Conservation (phyloP, 805 yeast species). For the Metschnikowia matae region DNA sequence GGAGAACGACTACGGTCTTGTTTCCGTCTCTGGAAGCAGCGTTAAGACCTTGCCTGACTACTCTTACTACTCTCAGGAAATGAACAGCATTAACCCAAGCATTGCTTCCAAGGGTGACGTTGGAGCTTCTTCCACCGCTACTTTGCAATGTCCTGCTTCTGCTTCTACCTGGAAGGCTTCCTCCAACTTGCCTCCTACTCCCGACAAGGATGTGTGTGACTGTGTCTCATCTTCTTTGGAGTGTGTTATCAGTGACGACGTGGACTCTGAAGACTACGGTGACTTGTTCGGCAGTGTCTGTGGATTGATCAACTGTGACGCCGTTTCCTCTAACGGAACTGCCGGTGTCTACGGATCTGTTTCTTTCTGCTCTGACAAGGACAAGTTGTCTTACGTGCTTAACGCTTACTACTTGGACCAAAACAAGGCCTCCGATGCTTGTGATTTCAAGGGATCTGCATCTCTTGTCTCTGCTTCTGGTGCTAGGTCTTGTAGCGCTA, state of each 20-base stretch:
- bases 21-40: conserved; percentile 44
- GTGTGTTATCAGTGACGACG: conserved; percentile 60
- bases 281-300: conserved; percentile 59
- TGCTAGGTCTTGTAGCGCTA: conserved; percentile 30
- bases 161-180: conserved; percentile 60
- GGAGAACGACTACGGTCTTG: conserved; percentile 77
- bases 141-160: conserved; percentile 59
- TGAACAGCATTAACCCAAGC: conserved; percentile 43
- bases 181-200: conserved; percentile 74
- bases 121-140: conserved; percentile 24
- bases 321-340: conserved; percentile 58
- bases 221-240: conserved; percentile 53
- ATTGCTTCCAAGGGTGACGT: conserved; percentile 21
- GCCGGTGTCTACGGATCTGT: conserved; percentile 66
- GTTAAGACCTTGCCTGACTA: conserved; percentile 64
- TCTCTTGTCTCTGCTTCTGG: conserved; percentile 31
- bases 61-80: conserved; percentile 24
- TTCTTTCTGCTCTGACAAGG: conserved; percentile 67
- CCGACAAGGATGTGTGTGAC: conserved; percentile 57
- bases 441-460: conserved; percentile 47
- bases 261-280: conserved; percentile 53
- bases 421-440: conserved; percentile 12
- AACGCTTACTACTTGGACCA: conserved; percentile 51
- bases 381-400: conserved; percentile 60
- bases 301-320: conserved; percentile 55